Conservation (phyloP, 2,329 filamentous ascomycete species). For the Scortechinia acanthostroma region DNA sequence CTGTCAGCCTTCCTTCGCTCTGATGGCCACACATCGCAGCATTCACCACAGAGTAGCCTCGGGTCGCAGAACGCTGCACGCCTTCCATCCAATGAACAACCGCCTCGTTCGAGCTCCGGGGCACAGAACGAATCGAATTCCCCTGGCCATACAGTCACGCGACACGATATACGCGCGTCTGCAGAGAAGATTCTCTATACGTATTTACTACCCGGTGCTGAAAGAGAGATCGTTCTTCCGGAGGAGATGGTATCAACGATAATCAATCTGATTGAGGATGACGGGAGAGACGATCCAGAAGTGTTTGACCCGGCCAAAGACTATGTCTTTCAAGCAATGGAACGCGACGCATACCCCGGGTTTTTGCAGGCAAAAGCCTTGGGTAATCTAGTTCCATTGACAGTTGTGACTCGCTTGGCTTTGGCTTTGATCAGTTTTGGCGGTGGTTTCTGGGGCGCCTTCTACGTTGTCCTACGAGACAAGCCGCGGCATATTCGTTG, state of each 20-base stretch:
- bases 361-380: constrained; percentile 92
- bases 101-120: constrained; percentile 53
- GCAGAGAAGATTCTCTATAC: constrained; percentile 99
- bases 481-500: constrained; percentile 66
- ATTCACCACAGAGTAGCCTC: background rate
- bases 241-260: constrained; percentile 81
- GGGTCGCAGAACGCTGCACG: constrained; percentile 12
- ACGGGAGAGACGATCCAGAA: constrained; percentile 88
- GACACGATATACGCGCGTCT: constrained; percentile 83
- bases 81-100: constrained; percentile 38
- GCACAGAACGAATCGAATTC: constrained; percentile 72
- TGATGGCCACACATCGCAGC: background rate
- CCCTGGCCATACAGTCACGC: constrained; percentile 74
- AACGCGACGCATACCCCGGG: constrained; percentile 95
- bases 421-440: constrained; percentile 82
- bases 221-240: constrained; percentile 90
- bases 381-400: constrained; percentile 88
- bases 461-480: constrained; percentile 86
- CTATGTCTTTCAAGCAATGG: constrained; percentile 99
- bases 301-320: constrained; percentile 97
- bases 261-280: constrained; percentile 80
- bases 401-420: constrained; percentile 77
- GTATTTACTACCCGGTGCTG: constrained; percentile 86
- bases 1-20: constrained; percentile 61
- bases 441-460: constrained; percentile 87